These are phyloP conservation scores for Cyberlindnera maclurae DNA, from an alignment of 805 yeast species.

Conservation along the genomic window DNA sequence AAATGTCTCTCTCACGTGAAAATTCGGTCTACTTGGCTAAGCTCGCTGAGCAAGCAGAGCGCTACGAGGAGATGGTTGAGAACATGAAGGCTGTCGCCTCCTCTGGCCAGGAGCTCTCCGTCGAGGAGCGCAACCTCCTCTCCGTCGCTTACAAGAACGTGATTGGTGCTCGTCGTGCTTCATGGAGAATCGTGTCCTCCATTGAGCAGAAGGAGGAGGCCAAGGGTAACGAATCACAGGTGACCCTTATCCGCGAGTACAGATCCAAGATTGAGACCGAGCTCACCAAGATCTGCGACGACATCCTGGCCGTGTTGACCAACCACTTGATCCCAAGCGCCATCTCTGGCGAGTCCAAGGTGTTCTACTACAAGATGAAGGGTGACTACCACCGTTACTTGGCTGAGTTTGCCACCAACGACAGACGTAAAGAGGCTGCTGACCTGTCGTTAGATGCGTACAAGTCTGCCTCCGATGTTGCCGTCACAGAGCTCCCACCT, in stretches of 20 bases:
- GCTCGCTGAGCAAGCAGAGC: slow-evolving; percentile 98
- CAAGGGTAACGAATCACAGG: slow-evolving; percentile 91
- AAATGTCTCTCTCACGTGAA: slow-evolving; percentile 87
- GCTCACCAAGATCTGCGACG: slow-evolving; percentile 89
- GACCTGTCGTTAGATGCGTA: slow-evolving; percentile 90
- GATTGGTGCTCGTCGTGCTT: slow-evolving; percentile 98
- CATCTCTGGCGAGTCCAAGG: slow-evolving; percentile 95
- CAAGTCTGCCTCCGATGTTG: slow-evolving; percentile 93
- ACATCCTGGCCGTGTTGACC: slow-evolving; percentile 80
- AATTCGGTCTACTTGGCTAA: slow-evolving; percentile 97
- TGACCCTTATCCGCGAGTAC: slow-evolving; percentile 82
- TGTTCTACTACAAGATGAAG: slow-evolving; percentile 97
- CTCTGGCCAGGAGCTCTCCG: slow-evolving; percentile 89
- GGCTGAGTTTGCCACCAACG: slow-evolving; percentile 92
- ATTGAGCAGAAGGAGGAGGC: slow-evolving; percentile 98
- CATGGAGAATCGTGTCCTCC: slow-evolving; percentile 98
- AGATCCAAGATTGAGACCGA: slow-evolving; percentile 92
- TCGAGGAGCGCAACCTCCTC: slow-evolving; percentile 94
- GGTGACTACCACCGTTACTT: slow-evolving; percentile 99
- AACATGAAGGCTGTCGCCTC: slow-evolving; percentile 97
- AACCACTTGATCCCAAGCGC: slow-evolving; percentile 91
- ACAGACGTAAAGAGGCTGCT: slow-evolving; percentile 88
- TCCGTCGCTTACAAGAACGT: slow-evolving; percentile 98
- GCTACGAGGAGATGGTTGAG: slow-evolving; percentile 99
- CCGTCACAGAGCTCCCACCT: slow-evolving; percentile 94